Evolutionary conservation across 495 filamentous ascomycete species (phyloP), one percentile per base, ranked within the genome.

Genomic region (Penicillium chermesinum): DNA sequence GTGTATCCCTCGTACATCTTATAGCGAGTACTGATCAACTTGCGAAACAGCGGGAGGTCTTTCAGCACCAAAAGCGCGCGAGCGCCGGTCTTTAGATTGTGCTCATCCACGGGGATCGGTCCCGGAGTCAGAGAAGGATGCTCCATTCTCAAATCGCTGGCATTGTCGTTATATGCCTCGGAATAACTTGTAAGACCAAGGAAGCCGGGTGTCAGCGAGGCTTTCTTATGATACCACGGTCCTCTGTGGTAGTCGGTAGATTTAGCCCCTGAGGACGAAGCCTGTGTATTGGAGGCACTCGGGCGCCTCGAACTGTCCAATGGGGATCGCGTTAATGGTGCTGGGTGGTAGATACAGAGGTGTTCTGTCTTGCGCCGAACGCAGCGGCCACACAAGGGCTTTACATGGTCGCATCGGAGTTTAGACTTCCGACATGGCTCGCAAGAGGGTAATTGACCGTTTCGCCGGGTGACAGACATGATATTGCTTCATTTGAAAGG

Each of bases 351-450:
- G 17, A 54, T 38, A 45, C 65, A 69, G 3, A 38, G 55, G 2
- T 51, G 30, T 6, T 50, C 25, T 7, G 58, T 49, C 12, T 54
- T 50, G 14, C 65, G 55, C 10, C 54, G 52, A 0, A 41, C 39
- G 49, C 55, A 70, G 46, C 45, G 58, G 35, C 54, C 58, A 52
- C 58, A 68, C 12, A 41, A 52, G 9, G 50, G 72, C 14, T 51
- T 48, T 8, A 37, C 25, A 27, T 74, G 71, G 40, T 73, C 67
- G 44, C 70, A 74, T 35, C 66, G 61, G 15, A 74, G 46, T 45
- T 75, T 73, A 9, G 65, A 64, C 48, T 64, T 73, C 2, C 71
- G 64, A 40, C 71, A 75, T 15, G 71, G 65, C 59, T 75, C 67
- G 44, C 71, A 76, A 0, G 69, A 71, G 36, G 66, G 62, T 20